Percentiles rank a stretch among this genome's conserved stretches.
Conservation (phyloP, 129 eudicot species). For the Tagetes erecta region DNA sequence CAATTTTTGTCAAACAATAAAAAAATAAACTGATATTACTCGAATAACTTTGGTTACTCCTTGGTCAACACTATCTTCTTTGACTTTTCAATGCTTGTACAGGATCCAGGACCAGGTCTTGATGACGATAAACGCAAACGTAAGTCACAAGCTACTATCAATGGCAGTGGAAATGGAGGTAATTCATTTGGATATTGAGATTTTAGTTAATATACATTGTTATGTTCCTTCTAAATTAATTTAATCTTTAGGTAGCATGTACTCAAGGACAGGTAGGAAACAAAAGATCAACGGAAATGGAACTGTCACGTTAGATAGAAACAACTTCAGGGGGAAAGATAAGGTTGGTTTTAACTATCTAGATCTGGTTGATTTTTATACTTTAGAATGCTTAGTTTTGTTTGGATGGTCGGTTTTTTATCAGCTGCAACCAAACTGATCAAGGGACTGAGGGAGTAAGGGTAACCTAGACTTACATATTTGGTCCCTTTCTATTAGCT, state of each 20-base stretch:
- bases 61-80: not conserved
- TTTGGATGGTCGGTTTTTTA: not conserved
- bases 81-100: constrained; percentile 24
- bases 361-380: constrained; percentile 13
- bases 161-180: constrained; percentile 45
- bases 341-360: constrained; percentile 44
- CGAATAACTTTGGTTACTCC: not conserved
- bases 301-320: constrained; percentile 25
- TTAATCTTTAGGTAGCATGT: constrained; percentile 46
- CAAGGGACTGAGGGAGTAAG: not conserved
- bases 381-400: not conserved
- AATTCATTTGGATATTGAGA: constrained; percentile 22
- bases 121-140: constrained; percentile 44
- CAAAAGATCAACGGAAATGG: constrained; percentile 35
- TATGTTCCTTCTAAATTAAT: not conserved
- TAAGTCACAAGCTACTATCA: constrained; percentile 37
- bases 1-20: not conserved
- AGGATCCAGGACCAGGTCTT: constrained; percentile 59
- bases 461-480: not conserved
- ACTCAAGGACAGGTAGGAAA: constrained; percentile 34
- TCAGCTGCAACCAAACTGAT: not conserved
- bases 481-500: not conserved
- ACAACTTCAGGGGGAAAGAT: constrained; percentile 24
- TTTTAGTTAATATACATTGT: not conserved
- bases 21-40: not conserved